Evolutionary conservation across 2,329 filamentous ascomycete genomes (phyloP), one percentile per base, ranked within the genome.

Genomic region (Spiromastix sp.): DNA sequence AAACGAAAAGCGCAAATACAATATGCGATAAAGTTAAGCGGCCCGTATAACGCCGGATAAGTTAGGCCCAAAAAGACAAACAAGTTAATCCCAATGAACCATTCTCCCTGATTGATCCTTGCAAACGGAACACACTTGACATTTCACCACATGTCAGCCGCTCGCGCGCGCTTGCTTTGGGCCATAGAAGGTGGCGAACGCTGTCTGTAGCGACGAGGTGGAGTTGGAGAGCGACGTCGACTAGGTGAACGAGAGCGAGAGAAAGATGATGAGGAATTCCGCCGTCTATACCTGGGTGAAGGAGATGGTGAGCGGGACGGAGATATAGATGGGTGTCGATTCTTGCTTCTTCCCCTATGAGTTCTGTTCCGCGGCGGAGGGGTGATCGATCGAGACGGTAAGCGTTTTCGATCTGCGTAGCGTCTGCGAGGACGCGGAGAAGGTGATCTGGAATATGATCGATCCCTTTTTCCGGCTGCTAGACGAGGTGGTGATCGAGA

Each of bases 401-500:
- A 38, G n/a, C 45, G 48, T 33, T 32, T 45, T 7, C 39, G 42
- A 22, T 42, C 45, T 2, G 44, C 40, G 9, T 39, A 32, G 19
- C 31, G 41, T 30, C 45, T 44, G 22, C 50, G 51, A 15, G 46
- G 47, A 20, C n/a, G n/a, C n/a, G 48, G 51, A 11, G 55, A 48
- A 5, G 49, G 27, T 2, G 56, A 60, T 35, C 54, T 37, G 5
- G 57, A 55, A 35, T 52, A 52, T 34, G 53, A 57, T 29, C 50
- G 49, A 18, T 36, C 42, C 37, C 49, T 47, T 26, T 50, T 43
- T 16, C 35, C 33, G 28, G 37, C n/a, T 22, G 22, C 25, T 13
- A 26, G 34, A 5, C 30, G 37, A 18, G 37, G 40, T 7, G 38
- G 38, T 5, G 37, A 34, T n/a, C 38, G 39, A 11, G 28, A 34